Percentiles rank a stretch among this genome's conserved stretches.
Conservation (phyloP, 495 filamentous ascomycete species). For the Podospora appendiculata region DNA sequence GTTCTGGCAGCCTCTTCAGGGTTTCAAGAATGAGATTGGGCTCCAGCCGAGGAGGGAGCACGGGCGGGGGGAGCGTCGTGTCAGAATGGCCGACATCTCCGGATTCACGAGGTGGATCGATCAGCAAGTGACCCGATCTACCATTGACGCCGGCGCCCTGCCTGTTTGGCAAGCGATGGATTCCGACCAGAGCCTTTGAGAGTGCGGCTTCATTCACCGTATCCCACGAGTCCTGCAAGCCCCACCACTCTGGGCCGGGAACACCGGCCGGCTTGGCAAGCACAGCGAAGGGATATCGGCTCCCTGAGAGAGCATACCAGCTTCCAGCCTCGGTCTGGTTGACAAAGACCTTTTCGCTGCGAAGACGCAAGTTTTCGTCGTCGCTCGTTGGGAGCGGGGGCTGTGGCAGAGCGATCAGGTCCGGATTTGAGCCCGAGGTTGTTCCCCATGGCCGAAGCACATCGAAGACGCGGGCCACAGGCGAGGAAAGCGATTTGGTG, state of each 20-base stretch:
- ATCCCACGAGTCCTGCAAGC: conserved; percentile 23
- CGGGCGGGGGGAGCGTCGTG: background rate
- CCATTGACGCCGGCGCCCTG: background rate
- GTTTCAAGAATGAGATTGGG: conserved; percentile 14
- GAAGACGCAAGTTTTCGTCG: conserved; percentile 48
- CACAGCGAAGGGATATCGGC: conserved; percentile 75
- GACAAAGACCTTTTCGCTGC: conserved; percentile 67
- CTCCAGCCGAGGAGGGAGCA: conserved; percentile 11
- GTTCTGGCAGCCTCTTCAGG: conserved; percentile 27
- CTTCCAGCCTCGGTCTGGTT: conserved; percentile 77
- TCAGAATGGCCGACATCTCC: background rate
- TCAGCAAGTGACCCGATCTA: background rate
- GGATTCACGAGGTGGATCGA: conserved; percentile 1
- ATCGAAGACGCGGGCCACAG: conserved; percentile 87
- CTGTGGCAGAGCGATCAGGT: conserved; percentile 77
- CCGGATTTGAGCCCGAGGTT: conserved; percentile 48
- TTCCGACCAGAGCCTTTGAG: conserved; percentile 36
- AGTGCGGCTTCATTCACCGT: conserved; percentile 24
- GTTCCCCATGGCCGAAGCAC: conserved; percentile 62
- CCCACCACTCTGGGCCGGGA: conserved; percentile 51
- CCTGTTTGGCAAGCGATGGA: conserved; percentile 32
- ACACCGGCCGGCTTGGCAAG: conserved; percentile 60
- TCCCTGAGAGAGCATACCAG: conserved; percentile 92
- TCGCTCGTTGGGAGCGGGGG: conserved; percentile 58
- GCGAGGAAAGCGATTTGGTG: conserved; percentile 63